Evolutionary conservation across 495 filamentous ascomycete species (phyloP).

Genomic region (Echria macrotheca): DNA sequence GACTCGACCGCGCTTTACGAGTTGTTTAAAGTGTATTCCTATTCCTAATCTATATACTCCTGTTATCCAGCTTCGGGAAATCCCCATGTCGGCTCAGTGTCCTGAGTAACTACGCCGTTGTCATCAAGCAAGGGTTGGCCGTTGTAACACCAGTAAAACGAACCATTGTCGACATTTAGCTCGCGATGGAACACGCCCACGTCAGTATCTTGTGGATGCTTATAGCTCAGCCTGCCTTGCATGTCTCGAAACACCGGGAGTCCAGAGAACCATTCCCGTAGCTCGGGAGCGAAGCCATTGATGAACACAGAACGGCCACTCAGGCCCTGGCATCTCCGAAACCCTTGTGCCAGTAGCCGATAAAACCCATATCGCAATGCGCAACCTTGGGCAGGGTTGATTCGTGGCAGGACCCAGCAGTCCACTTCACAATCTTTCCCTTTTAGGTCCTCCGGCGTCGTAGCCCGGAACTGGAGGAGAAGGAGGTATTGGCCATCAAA

Average conservation of each 20-base stretch:
- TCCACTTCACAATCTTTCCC: not conserved
- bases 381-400: not conserved
- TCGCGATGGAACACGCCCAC: not conserved
- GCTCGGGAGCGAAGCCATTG: not conserved
- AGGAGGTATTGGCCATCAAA: conserved; percentile 4
- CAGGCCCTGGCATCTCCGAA: not conserved
- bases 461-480: conserved; percentile 8
- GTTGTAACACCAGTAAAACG: too few relatives aligned
- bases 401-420: conserved; percentile 1
- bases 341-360: not conserved
- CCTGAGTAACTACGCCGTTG: too few relatives aligned
- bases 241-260: not conserved
- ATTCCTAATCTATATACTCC: too few relatives aligned
- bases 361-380: not conserved
- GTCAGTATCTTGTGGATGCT: not conserved
- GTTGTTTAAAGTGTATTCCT: too few relatives aligned
- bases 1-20: too few relatives aligned
- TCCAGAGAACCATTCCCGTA: not conserved
- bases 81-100: too few relatives aligned
- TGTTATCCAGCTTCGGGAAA: too few relatives aligned
- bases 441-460: not conserved
- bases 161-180: too few relatives aligned
- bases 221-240: not conserved
- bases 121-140: too few relatives aligned
- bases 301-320: not conserved